phyloP scores from a whole-genome alignment of 2,329 filamentous ascomycete species.

The Apiospora sp. region DNA sequence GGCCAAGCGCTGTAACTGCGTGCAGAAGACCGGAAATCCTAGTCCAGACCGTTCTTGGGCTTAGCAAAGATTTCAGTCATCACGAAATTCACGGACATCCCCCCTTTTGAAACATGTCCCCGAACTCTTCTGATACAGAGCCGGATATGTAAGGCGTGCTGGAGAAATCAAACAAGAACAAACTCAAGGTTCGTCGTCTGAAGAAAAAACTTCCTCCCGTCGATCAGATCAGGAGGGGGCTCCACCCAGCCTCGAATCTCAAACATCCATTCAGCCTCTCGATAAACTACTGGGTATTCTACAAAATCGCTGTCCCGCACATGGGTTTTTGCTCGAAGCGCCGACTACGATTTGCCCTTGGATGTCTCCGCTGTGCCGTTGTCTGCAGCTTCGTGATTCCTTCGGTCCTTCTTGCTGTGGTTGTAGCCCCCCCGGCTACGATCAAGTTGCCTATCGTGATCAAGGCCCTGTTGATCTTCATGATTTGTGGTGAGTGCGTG shows the following conservation, averaged over 20 bases:
- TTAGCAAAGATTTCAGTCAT: neutral
- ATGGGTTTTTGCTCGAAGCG: neutral
- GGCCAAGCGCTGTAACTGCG: neutral
- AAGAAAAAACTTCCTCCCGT: constrained; percentile 16
- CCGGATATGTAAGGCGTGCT: neutral
- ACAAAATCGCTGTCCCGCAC: neutral
- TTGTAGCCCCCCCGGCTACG: neutral
- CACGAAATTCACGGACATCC: neutral
- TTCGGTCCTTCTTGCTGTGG: constrained; percentile 12
- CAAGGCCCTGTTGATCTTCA: neutral
- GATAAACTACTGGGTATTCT: constrained; percentile 11
- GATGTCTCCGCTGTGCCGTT: neutral
- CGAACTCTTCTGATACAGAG: constrained; percentile 17
- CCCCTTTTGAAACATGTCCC: constrained; percentile 13
- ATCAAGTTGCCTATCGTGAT: constrained; percentile 11
- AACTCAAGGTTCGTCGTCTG: constrained; percentile 20
- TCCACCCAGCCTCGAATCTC: constrained; percentile 18
- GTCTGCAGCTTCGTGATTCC: neutral
- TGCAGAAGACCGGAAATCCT: neutral
- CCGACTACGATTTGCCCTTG: neutral
- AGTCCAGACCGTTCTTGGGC: neutral
- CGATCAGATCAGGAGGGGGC: constrained; percentile 15
- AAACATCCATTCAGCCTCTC: constrained; percentile 17
- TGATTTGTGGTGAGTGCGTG: neutral
- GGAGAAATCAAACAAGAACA: constrained; percentile 11